These are phyloP conservation scores for Cucurbita ficifolia DNA, from an alignment of 306 rosid species.

Conservation along the genomic window DNA sequence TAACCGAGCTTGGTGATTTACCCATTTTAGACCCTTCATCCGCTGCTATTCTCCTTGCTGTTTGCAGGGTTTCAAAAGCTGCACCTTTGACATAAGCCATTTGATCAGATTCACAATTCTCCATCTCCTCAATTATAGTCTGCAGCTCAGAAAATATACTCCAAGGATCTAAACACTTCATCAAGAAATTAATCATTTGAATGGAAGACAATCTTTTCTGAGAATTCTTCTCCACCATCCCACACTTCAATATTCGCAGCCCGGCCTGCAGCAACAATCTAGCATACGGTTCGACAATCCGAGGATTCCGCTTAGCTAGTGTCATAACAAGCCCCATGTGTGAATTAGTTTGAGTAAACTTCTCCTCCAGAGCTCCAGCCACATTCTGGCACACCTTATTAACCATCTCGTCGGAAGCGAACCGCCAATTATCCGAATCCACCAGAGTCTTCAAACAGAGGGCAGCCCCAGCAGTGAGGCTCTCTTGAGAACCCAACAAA, in stretches of 20 bases:
- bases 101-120: constrained; percentile 57
- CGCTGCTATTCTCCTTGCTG: constrained; percentile 38
- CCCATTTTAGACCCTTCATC: constrained; percentile 34
- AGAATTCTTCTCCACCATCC: constrained; percentile 49
- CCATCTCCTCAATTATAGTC: constrained; percentile 61
- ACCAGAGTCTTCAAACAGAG: constrained; percentile 76
- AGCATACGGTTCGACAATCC: constrained; percentile 80
- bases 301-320: constrained; percentile 62
- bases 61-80: constrained; percentile 79
- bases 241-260: constrained; percentile 36
- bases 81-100: constrained; percentile 74
- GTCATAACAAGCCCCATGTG: constrained; percentile 78
- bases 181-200: constrained; percentile 71
- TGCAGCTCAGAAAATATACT: constrained; percentile 63
- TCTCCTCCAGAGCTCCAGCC: constrained; percentile 62
- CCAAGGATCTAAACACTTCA: constrained; percentile 64
- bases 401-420: constrained; percentile 70
- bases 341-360: constrained; percentile 50
- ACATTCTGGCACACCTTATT: constrained; percentile 77
- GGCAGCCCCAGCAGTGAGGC: constrained; percentile 72
- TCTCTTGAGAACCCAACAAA: constrained; percentile 57
- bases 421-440: constrained; percentile 88
- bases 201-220: constrained; percentile 60
- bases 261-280: constrained; percentile 60
- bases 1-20: constrained; percentile 36